Percentiles rank a stretch among this genome's conserved stretches.
Evolutionary conservation across 805 yeast genomes (phyloP).

Genomic region (Ogataea siamensis): DNA sequence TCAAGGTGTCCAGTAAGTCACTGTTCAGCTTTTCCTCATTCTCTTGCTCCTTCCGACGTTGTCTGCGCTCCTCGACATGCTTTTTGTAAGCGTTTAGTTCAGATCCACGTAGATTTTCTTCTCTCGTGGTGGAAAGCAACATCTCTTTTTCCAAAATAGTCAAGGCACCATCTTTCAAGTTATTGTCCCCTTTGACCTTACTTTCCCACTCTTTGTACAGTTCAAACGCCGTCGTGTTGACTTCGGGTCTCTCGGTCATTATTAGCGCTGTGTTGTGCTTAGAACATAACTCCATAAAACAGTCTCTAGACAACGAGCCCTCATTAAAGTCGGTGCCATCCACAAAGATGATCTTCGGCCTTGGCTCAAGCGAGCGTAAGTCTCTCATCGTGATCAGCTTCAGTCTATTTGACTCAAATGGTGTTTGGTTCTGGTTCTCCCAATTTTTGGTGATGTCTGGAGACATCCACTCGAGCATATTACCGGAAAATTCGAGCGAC

Average conservation of each 20-base stretch:
- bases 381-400: conserved; percentile 59
- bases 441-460: conserved; percentile 80
- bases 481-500: conserved; percentile 74
- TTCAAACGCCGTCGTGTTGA: conserved; percentile 46
- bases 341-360: conserved; percentile 79
- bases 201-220: conserved; percentile 55
- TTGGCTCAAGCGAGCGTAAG: conserved; percentile 45
- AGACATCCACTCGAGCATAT: conserved; percentile 96
- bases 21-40: conserved; percentile 34
- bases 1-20: conserved; percentile 33
- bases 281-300: conserved; percentile 53
- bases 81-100: conserved; percentile 51
- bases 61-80: conserved; percentile 45
- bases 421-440: conserved; percentile 73
- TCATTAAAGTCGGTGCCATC: conserved; percentile 63
- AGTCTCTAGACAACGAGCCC: conserved; percentile 60
- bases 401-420: conserved; percentile 66
- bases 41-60: conserved; percentile 34
- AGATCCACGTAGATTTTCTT: conserved; percentile 47
- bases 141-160: conserved; percentile 47
- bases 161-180: conserved; percentile 59
- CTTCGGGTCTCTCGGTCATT: conserved; percentile 63
- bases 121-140: conserved; percentile 39
- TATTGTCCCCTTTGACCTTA: conserved; percentile 36
- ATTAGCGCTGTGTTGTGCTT: conserved; percentile 69